Base-by-base conservation (phyloP, 352 stramenopile species). In the Phytophthora tubulina region DNA sequence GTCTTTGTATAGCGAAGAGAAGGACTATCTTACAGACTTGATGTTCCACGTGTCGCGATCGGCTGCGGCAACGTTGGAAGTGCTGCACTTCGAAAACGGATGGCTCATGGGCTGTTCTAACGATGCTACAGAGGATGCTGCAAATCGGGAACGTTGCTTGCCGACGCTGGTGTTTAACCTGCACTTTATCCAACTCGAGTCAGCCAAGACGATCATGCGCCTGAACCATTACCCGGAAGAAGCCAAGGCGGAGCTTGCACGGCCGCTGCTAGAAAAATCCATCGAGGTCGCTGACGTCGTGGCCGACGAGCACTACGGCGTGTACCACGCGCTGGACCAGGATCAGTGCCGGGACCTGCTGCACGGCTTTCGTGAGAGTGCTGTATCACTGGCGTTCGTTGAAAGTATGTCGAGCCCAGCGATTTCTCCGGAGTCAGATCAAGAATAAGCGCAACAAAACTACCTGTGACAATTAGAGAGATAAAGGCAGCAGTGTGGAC, bases 101-200 rank as follows among this genome's bases (percentile, higher is more conserved):
- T 96, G 89, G 89, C 75, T 95, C 48, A 44, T 78, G 32, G 57
- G 73, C n/a, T 92, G 86, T 53, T 79, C 73, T 27, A 78, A 79
- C 10, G 73, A 84, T 54, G 72, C 73, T 13, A 67, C 72, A 15
- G 82, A 86, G 51, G 81, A 92, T 38, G 65, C 62, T 14, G 67
- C 53, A 7, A 71, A 93, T 38, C 80, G 85, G 0, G 66, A 82
- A 49, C 60, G 75, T 46, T 96, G 89, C 63, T 72, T 96, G 59
- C 89, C 89, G 32, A 63, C 81, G 15, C 51, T 95, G 6, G 86
- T 91, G 15, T 89, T 92, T 46, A 81, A 92, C 36, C 71, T 95
- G 14, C 88, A 96, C 67, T 90, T 85, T 70, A 76, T 96, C 44
- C 85, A 92, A 60, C 75, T 93, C 13, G 85, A 96, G 67, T 93